Evolutionary conservation across 345 rosid genomes (phyloP).

Genomic region (Eucalyptus pumila): DNA sequence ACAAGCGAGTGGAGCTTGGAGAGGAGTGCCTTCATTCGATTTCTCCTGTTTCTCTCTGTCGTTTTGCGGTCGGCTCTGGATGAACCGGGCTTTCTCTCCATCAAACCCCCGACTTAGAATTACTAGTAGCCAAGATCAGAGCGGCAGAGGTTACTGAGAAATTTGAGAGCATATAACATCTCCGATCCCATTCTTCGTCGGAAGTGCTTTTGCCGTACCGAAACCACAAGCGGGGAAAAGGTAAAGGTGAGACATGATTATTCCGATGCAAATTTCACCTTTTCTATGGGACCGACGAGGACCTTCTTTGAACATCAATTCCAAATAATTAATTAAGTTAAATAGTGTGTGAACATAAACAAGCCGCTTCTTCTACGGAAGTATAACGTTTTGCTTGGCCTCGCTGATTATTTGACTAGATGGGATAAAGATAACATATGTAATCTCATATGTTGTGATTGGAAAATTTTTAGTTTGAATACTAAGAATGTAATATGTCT

Average conservation of each 20-base stretch:
- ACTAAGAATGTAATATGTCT: background rate
- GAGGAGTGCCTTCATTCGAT: conserved; percentile 46
- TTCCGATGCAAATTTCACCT: background rate
- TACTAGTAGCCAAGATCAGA: background rate
- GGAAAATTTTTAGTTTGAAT: background rate
- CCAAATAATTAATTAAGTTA: background rate
- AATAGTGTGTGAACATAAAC: background rate
- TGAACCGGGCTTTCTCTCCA: conserved; percentile 27
- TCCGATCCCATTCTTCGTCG: background rate
- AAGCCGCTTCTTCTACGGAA: background rate
- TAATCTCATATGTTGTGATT: background rate
- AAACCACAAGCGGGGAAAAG: background rate
- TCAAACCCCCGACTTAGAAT: background rate
- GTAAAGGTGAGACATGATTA: background rate
- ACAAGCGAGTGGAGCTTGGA: conserved; percentile 40
- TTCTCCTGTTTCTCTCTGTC: conserved; percentile 50
- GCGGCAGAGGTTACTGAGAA: background rate
- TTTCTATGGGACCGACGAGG: background rate
- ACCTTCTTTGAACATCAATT: background rate
- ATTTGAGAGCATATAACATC: background rate
- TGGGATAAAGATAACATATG: background rate
- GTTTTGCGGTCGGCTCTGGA: conserved; percentile 43
- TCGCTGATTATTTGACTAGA: background rate
- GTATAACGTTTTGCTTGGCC: background rate
- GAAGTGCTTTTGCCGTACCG: background rate